A percentile compares a stretch with the other conserved stretches of the same genome.
These are phyloP conservation scores for Chlorophyllum brunneum DNA, from an alignment of 768 basidiomycete species.

Conservation along the genomic window DNA sequence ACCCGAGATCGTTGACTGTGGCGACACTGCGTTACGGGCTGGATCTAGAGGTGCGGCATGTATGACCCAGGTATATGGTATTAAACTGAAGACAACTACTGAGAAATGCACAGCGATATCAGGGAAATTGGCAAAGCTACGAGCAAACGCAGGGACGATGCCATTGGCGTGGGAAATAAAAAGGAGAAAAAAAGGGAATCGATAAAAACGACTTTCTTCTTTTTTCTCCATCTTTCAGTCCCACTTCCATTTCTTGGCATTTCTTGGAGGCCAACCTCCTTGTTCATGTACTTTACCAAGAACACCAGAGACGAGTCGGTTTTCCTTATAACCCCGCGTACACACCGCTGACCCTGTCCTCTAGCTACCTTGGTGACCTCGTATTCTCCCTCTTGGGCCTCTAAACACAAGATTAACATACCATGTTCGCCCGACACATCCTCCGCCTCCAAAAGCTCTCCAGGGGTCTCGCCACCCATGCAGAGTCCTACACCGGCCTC, in stretches of 20 bases:
- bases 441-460: conserved; percentile 45
- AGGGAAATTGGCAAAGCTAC: not conserved
- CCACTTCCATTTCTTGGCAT: conserved; percentile 10
- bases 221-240: conserved; percentile 12
- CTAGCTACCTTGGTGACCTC: conserved; percentile 86
- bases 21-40: too few species aligned
- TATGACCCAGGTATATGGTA: too few species aligned
- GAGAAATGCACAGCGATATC: too few species aligned
- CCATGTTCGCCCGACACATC: conserved; percentile 58
- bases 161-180: conserved; percentile 8
- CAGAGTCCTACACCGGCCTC: conserved; percentile 38
- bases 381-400: conserved; percentile 69
- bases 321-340: conserved; percentile 1
- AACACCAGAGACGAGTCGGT: conserved; percentile 87
- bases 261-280: conserved; percentile 22
- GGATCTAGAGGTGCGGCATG: too few species aligned
- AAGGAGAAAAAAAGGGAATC: not conserved
- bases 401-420: conserved; percentile 22
- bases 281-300: conserved; percentile 79
- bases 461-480: conserved; percentile 67
- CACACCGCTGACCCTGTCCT: conserved; percentile 21
- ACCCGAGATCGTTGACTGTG: too few species aligned
- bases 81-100: too few species aligned
- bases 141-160: not conserved
- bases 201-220: conserved; percentile 15